Conservation (phyloP, 345 rosid genomes). For the Gossypium herbaceum region DNA sequence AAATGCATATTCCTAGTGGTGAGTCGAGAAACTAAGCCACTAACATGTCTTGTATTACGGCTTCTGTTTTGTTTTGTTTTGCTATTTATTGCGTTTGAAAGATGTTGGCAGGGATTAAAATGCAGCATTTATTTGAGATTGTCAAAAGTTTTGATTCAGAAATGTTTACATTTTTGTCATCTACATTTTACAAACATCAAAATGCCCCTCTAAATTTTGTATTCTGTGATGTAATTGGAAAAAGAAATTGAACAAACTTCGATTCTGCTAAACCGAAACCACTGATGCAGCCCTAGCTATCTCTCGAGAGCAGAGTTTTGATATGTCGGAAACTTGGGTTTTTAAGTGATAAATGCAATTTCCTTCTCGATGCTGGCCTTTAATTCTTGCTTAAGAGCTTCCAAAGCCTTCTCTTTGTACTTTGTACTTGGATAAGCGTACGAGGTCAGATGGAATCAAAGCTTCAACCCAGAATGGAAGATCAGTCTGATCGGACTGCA, state of each 20-base stretch:
- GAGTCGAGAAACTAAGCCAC: no score
- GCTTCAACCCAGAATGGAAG: neutral
- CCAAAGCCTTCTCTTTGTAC: constrained; percentile 75
- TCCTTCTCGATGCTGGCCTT: constrained; percentile 91
- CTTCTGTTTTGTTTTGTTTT: no score
- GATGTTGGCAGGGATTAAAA: no score
- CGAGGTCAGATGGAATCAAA: constrained; percentile 63
- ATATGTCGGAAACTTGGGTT: neutral
- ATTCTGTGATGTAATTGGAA: neutral
- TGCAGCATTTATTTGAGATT: no score
- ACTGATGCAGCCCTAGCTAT: neutral
- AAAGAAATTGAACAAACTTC: constrained; percentile 14
- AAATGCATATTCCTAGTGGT: no score
- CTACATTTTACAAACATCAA: no score
- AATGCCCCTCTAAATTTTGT: no score
- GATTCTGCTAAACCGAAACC: constrained; percentile 32
- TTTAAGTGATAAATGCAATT: constrained; percentile 53
- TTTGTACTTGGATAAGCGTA: constrained; percentile 44
- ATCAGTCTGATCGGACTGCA: no score
- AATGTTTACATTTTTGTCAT: no score
- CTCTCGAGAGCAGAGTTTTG: neutral
- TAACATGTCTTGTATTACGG: no score
- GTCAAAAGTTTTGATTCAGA: no score
- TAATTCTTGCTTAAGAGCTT: constrained; percentile 69
- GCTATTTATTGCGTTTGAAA: no score